Evolutionary conservation across 805 yeast species (phyloP), one percentile per base, ranked within the genome.

Genomic region (Lachancea dasiensis): DNA sequence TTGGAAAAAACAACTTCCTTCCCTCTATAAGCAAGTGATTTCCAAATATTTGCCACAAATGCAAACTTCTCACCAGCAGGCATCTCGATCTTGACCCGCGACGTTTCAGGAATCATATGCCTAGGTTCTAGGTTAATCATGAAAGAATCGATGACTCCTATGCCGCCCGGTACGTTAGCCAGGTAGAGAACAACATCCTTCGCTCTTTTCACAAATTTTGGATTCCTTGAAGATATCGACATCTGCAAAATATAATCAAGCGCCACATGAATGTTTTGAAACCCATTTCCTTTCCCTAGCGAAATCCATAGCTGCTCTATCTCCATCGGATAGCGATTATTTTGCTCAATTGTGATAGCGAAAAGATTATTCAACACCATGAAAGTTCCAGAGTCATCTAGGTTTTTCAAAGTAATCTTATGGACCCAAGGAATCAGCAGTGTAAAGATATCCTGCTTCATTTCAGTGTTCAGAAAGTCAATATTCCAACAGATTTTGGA

Each of bases 221-320:
- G 75, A 49, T 79, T 84, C 42, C 85, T 74, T 35, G 81, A 69
- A 27, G 77, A 77, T 38, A 89, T 63, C 26, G 95, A 79, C 24
- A 79, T 75, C 16, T 69, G 70, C 31, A 85, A 67, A 30, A 86
- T 66, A 52, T 78, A 92, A 31, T 79, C 82, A 52, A 86, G 61
- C 15, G 86, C 82, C 1, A 75, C 78, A 31, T 77, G 77, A 15
- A 81, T 79, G 50, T 90, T 87, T n/a, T 65, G 69, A 21, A 74
- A 70, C 20, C 75, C 71, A n/a, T 73, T 71, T 4, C 82, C 85
- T 34, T 73, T 76, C 1, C 94, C 95, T n/a, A 92, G 65, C 0
- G 97, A 90, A 4, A 85, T 86, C 99, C 99, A 92, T 16, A 92
- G 61, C 0, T 95, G 95, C 57, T 89, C 97, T 8, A 92, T 86